Evolutionary conservation across 2,329 filamentous ascomycete genomes (phyloP), one percentile per base, ranked within the genome.

Genomic region (Blumeriella jaapii): DNA sequence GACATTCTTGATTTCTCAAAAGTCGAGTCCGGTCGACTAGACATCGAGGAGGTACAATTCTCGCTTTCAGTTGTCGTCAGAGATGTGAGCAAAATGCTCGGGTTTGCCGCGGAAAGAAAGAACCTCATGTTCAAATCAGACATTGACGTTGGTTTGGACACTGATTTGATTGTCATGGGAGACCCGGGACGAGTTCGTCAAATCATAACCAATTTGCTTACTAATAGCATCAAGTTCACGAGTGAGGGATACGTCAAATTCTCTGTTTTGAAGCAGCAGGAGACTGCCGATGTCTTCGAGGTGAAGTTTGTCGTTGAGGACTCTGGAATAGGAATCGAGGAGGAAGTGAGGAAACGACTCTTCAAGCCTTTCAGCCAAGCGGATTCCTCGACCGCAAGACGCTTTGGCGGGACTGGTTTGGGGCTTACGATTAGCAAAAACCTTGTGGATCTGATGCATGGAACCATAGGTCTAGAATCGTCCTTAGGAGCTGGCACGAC

Each of bases 1-100:
- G 85, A 93, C 50, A 93, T 93, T 36, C 63, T 93, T 2, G 85
- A 93, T 57, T 87, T 93, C 55, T 91, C 83, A 3, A 93, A 93
- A 56, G 78, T 85, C 2, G 82, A 87, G 54, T 83, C 78, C 6
- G 82, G 82, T 3, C 67, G 78, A 6, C 59, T 87, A 13, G 81
- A 86, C 43, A 78, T 87, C 25, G 82, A 86, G 56, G 79, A 86
- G 48, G 80, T 86, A 0, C 80, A 84, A 42, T 89, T 87, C 49
- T 83, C 78, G 17, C 62, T 86, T 2, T 77, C 76, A 0, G 65
- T 83, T 1, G 74, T 85, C 9, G 71, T 87, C 5, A 69, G 77
- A 29, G 85, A 93, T 53, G 82, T 91, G 13, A 81, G 76, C 34
- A 85, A 86, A 55, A 91, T 93, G 83, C 71, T 93, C 47, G 76